Evolutionary conservation across 345 rosid species (phyloP).

Genomic region (Brassica napus): Da-Ae NC_063448.1:4367001-4367500

Average conservation of each 20-base stretch:
- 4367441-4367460: constrained; percentile 13
- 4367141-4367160: constrained; percentile 57
- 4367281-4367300: constrained; percentile 57
- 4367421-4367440: constrained; percentile 57
- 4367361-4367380: constrained; percentile 61
- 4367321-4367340: constrained; percentile 49
- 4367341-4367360: constrained; percentile 57
- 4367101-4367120: constrained; percentile 77
- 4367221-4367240: constrained; percentile 12
- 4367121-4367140: constrained; percentile 49
- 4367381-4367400: constrained; percentile 63
- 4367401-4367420: constrained; percentile 57
- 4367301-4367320: constrained; percentile 50
- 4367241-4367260: constrained; percentile 45
- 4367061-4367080: constrained; percentile 68
- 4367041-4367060: constrained; percentile 62
- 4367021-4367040: constrained; percentile 13
- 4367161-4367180: constrained; percentile 46
- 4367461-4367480: not conserved
- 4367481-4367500: not conserved
- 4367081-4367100: constrained; percentile 86
- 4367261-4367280: constrained; percentile 49
- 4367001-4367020: constrained; percentile 6
- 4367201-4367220: constrained; percentile 5
- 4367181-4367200: constrained; percentile 13